Evolutionary conservation across 257 asterid species (phyloP), one percentile per base, ranked within the genome.

Genomic region (Fraxinus quadrangulata): DNA sequence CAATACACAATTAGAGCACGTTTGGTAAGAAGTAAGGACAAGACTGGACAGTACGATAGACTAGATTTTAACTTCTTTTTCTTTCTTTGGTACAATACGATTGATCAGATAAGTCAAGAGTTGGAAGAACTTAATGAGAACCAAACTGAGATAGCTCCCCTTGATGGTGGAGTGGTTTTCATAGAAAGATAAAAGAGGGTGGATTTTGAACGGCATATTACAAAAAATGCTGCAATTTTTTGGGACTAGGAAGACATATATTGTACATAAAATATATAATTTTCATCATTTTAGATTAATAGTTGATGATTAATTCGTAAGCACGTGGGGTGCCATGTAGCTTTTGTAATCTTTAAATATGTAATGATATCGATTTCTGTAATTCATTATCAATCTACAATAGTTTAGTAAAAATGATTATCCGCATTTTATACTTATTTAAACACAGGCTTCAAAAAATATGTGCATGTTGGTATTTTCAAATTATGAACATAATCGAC

Each of bases 1-100:
- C 97, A 0, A 89, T 90, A 80, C 97, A 93, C 88, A 93, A 93
- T 73, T 92, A 86, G 6, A 63, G 33, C 34, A 26, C 17, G 17
- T 42, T 42, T 42, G 51, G 17, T 42, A 4, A 42, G 36, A 4
- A 80, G 78, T 21, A 24, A 2, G 21, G 75, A 69, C 54, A 16
- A 39, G 13, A 16, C 1, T 67, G 0, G 11, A 56, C 24, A 5
- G 8, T 56, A 5, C 26, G 3, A 1, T 21, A 1, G 10, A 17
- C 65, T 0, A 37, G 2, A 37, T 37, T 37, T 37, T 37, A 37
- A 8, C 12, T 37, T 37, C 40, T 1, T 36, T 36, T 36, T 36
- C 39, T 6, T 36, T 36, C 39, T 37, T 7, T 37, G 42, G 2
- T 37, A 37, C 42, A 37, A 37, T 8, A 7, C 12, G 8, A 10